Evolutionary conservation across 2,329 filamentous ascomycete genomes (phyloP), one percentile per base, ranked within the genome.

Genomic region (Penicillium sp.): DNA sequence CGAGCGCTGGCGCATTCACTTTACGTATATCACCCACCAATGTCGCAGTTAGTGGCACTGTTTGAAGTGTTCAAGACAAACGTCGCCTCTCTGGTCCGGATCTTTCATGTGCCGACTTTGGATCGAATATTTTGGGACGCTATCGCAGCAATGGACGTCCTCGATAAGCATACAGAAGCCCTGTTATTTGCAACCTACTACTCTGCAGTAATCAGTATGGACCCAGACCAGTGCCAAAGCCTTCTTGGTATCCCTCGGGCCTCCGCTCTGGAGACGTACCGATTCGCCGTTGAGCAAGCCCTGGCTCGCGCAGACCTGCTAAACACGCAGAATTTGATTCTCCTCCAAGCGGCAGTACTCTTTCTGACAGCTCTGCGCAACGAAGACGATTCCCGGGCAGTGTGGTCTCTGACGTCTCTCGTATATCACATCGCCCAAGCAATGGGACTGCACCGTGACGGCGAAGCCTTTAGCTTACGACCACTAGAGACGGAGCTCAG

Each of bases 111-210:
- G 4, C 84, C 85, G 1, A 83, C 80, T 7, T 71, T 83, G 23
- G 79, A 82, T 59, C 76, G 76, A 0, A 77, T 78, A 1, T 73
- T 86, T 30, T 71, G 82, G 44, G 75, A 81, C 30, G 81, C 83
- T 1, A 72, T 81, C 1, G 77, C 78, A 21, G 78, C 82, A 52
- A 73, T 82, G 1, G 78, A 82, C 13, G 79, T 77, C 48, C 69
- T 84, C 7, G 73, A 78, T 38, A 83, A 80, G 64, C 80, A 81
- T 13, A 79, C 85, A 13, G 86, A 88, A 68, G 79, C 82, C 5
- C 71, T 88, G 8, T 70, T 88, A 2, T 88, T 88, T 66, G 77
- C 84, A 3, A 83, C 89, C 41, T 88, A 88, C 71, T 87, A 86
- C 63, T 79, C 80, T 1, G 81, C 84, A 0, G 77, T 85, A 0